phyloP scores from a whole-genome alignment of 2,329 filamentous ascomycete species.

The Cordyceps tenuipes region DNA sequence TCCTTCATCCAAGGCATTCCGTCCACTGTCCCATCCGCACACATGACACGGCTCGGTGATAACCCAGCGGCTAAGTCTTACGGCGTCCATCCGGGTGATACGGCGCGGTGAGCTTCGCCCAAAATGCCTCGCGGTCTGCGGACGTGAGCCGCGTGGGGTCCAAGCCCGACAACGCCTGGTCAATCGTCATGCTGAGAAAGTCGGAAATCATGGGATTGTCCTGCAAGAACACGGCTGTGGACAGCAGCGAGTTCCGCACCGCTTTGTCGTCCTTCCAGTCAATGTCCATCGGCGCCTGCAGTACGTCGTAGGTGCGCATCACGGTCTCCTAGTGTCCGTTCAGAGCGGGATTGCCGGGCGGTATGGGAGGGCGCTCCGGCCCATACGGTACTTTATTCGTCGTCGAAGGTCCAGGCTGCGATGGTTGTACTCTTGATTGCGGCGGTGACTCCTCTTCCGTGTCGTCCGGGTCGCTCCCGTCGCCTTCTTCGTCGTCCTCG shows the following conservation, averaged over 20 bases:
- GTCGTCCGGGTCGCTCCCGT: slow-evolving; percentile 52
- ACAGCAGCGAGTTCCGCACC: background rate
- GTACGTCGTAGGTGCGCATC: slow-evolving; percentile 8
- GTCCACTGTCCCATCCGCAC: background rate
- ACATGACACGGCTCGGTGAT: no score
- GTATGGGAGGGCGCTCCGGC: slow-evolving; percentile 38
- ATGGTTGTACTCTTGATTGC: slow-evolving; percentile 20
- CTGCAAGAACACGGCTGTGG: background rate
- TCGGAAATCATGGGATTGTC: background rate
- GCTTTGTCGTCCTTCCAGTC: background rate
- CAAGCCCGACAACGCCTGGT: background rate
- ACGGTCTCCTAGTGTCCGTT: slow-evolving; percentile 36
- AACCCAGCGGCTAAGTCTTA: background rate
- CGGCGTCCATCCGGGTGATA: background rate
- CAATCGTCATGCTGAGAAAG: background rate
- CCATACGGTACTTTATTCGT: slow-evolving; percentile 32
- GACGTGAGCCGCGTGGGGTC: background rate
- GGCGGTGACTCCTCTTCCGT: slow-evolving; percentile 39
- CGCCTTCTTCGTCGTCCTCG: slow-evolving; percentile 53
- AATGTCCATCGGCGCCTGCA: background rate
- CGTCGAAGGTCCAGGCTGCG: slow-evolving; percentile 23
- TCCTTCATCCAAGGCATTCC: background rate
- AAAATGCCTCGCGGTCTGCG: background rate
- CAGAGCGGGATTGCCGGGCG: slow-evolving; percentile 25
- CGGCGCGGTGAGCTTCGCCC: background rate